Conservation (phyloP, 805 yeast genomes). For the Lachancea kluyveri region DNA sequence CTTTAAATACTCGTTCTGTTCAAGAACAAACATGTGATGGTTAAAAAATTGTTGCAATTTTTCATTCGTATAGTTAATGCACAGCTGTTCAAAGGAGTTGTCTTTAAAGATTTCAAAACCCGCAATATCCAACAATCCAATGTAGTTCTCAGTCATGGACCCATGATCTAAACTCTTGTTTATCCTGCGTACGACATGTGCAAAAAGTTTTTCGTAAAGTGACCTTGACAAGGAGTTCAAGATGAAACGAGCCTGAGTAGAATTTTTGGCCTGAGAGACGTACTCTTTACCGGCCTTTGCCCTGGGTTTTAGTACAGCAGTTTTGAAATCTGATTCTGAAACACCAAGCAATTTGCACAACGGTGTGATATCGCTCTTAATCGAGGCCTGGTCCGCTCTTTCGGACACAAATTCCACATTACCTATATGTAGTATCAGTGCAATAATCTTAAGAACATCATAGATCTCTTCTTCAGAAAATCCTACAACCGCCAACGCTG, state of each 20-base stretch:
- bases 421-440: conserved; percentile 80
- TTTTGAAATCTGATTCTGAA: conserved; percentile 43
- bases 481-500: conserved; percentile 71
- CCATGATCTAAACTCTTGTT: conserved; percentile 57
- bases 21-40: conserved; percentile 95
- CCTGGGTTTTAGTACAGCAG: conserved; percentile 65
- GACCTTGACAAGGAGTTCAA: conserved; percentile 86
- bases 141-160: conserved; percentile 46
- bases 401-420: conserved; percentile 66
- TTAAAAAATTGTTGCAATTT: conserved; percentile 96
- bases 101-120: conserved; percentile 95
- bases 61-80: conserved; percentile 96
- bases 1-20: conserved; percentile 88
- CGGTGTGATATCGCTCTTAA: conserved; percentile 43
- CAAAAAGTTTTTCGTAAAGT: conserved; percentile 78
- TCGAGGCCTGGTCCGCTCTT: conserved; percentile 71
- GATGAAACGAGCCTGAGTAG: conserved; percentile 72
- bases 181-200: conserved; percentile 65
- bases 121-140: conserved; percentile 95
- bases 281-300: conserved; percentile 89
- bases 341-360: conserved; percentile 66
- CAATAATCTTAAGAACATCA: conserved; percentile 58
- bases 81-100: conserved; percentile 94
- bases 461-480: conserved; percentile 49
- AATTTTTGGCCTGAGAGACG: conserved; percentile 72